Evolutionary conservation across 2,329 filamentous ascomycete genomes (phyloP), one percentile per base, ranked within the genome.

Genomic region (Fusarium foetens): DNA sequence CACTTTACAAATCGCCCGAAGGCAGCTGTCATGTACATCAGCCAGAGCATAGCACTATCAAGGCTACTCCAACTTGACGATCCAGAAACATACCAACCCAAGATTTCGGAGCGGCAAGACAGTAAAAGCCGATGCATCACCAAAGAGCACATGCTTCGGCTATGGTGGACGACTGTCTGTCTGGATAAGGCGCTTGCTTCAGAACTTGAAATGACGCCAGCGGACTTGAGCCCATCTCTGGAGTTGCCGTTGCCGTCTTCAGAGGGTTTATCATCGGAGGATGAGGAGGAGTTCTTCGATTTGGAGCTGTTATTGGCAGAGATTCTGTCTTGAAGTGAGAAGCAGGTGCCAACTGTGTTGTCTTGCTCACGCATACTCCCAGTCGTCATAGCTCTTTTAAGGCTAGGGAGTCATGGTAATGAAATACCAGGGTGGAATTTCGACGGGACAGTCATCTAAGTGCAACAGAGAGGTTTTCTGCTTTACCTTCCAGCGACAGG

Each of bases 91-190:
- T 25, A 27, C 5, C 2, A 11, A 7, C 2, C 6, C 1, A 0
- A 3, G 1, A 14, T 6, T 3, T 5, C 8, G 1, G 25, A 6
- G 1, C 3, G 8, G n/a, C 19, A 13, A 27, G 33, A 13, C 5
- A 6, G 12, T 0, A 8, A 33, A 11, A 10, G 4, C 14, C 31
- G 6, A 9, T 0, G 0, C 2, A 12, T 41, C 5, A 3, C 2
- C 3, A 39, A 5, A 19, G 58, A 39, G n/a, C 58, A 61, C 6
- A 36, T 39, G n/a, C 21, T 55, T 21, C 39, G 58, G 5, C 8
- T 61, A 7, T 61, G 51, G 58, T 61, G 51, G 58, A 58, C 58
- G 8, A 25, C 25, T 7, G 3, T 58, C 9, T 58, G 51, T 4
- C 17, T 61, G 13, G 51, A 61, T 6, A 38, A 21, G 13, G 19